phyloP scores from a whole-genome alignment of 2,329 filamentous ascomycete genomes.

The Cladosporium sp. region DNA sequence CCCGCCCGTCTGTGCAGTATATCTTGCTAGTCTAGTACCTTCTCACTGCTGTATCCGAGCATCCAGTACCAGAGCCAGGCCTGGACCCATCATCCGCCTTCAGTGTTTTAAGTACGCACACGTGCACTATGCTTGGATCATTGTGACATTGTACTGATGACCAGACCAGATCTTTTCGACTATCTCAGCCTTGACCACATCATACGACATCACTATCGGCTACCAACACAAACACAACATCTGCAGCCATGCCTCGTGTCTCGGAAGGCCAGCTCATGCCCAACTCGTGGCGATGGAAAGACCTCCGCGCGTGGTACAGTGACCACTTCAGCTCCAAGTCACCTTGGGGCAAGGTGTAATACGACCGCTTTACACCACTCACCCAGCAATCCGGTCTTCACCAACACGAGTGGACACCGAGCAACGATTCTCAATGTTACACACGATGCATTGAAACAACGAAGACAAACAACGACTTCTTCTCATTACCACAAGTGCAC shows the following conservation, averaged over 20 bases:
- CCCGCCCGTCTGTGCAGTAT: conserved; percentile 4
- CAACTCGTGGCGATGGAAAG: conserved; percentile 25
- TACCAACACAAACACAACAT: not conserved
- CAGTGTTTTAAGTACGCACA: not conserved
- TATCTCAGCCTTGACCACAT: not conserved
- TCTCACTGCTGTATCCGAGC: not conserved
- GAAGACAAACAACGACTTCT: not conserved
- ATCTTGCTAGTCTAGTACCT: not conserved
- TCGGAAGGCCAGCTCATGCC: conserved; percentile 27
- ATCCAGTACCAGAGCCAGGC: not conserved
- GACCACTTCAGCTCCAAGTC: conserved; percentile 26
- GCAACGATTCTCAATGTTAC: not conserved
- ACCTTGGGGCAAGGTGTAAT: conserved; percentile 24
- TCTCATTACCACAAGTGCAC: not conserved
- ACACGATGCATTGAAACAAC: not conserved
- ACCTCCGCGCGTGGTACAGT: conserved; percentile 27
- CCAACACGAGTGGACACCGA: not conserved
- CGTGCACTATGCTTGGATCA: not conserved
- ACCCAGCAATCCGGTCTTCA: not conserved
- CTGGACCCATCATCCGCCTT: not conserved
- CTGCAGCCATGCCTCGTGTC: conserved; percentile 18
- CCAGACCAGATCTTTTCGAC: not conserved
- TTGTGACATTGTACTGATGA: not conserved
- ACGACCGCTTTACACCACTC: not conserved
- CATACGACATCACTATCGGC: not conserved